Evolutionary conservation across 306 rosid genomes (phyloP), one percentile per base, ranked within the genome.

Genomic region (Ziziphus jujuba): DNA sequence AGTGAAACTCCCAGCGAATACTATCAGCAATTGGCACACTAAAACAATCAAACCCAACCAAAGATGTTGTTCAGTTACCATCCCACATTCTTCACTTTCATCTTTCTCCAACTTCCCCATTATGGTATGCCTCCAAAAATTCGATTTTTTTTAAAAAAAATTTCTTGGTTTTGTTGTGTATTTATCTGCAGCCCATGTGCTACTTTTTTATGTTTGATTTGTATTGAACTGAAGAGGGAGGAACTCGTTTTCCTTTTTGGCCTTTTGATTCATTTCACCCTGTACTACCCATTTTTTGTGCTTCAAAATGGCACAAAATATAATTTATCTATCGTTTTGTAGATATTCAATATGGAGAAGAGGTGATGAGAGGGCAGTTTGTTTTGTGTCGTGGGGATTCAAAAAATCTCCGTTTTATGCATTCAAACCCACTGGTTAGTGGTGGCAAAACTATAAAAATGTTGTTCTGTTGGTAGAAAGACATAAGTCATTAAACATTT

Each of bases 21-120:
- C 38, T 1, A 28, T 25, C 20, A 19, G 40, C 60, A 33, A 43
- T n/a, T 55, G 72, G 72, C 43, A 14, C 52, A 40, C 34, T 55
- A 22, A 2, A 1, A 56, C 45, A 38, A 52, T 48, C 9, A 68
- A 56, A 16, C 36, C 16, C 12, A 43, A 31, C 36, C 72, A 13
- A 38, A 38, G 40, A 17, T 23, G 35, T 48, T 66, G 52, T 4
- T 53, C 51, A 25, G 51, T 51, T 21, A 23, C 53, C 61, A 36
- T 53, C 51, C 61, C 71, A 5, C 63, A 31, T 40, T 40, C 44
- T 25, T 68, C 63, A 3, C 17, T 68, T 23, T 56, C 72, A 3
- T 56, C 72, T 23, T 24, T 38, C 44, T 55, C 63, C 53, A 56
- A 56, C 72, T 43, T 68, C 12, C 44, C 40, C 15, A 68, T 68